These are phyloP conservation scores for Neonectria faginata DNA, from an alignment of 2,329 filamentous ascomycete genomes.

Conservation along the genomic window DNA sequence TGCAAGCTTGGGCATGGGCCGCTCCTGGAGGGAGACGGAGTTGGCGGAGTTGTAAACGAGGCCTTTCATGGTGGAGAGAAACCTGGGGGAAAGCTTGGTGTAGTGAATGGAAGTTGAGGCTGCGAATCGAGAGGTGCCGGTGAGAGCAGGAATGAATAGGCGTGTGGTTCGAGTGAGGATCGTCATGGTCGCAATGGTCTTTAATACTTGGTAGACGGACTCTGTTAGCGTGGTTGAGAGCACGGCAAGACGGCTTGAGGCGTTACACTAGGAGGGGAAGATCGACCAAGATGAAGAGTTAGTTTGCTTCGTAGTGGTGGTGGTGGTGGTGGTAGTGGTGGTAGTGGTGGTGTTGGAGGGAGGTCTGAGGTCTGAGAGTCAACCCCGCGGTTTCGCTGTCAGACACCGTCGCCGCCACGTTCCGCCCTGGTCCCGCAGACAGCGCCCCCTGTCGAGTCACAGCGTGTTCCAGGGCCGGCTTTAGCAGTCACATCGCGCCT, in stretches of 20 bases:
- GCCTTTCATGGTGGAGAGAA: constrained; percentile 55
- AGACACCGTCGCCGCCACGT: too few species aligned
- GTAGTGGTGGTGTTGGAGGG: too few species aligned
- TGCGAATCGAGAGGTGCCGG: neutral
- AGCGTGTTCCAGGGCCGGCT: too few species aligned
- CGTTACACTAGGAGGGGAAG: neutral
- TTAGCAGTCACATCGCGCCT: too few species aligned
- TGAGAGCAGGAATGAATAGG: neutral
- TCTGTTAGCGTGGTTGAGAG: neutral
- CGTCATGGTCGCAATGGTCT: neutral
- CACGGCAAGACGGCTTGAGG: neutral
- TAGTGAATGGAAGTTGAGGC: neutral
- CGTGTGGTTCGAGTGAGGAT: neutral
- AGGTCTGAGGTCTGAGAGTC: too few species aligned
- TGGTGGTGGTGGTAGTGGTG: too few species aligned
- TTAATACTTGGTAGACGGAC: neutral
- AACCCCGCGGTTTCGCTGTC: too few species aligned
- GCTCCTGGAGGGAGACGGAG: constrained; percentile 54
- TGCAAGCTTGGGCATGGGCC: constrained; percentile 55
- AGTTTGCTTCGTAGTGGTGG: too few species aligned
- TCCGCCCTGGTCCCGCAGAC: too few species aligned
- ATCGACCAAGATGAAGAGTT: neutral
- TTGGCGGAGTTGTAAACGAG: constrained; percentile 56
- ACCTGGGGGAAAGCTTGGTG: constrained; percentile 1
- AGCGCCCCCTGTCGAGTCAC: too few species aligned